Evolutionary conservation across 345 rosid genomes (phyloP).

Genomic region (Salix viminalis): DNA sequence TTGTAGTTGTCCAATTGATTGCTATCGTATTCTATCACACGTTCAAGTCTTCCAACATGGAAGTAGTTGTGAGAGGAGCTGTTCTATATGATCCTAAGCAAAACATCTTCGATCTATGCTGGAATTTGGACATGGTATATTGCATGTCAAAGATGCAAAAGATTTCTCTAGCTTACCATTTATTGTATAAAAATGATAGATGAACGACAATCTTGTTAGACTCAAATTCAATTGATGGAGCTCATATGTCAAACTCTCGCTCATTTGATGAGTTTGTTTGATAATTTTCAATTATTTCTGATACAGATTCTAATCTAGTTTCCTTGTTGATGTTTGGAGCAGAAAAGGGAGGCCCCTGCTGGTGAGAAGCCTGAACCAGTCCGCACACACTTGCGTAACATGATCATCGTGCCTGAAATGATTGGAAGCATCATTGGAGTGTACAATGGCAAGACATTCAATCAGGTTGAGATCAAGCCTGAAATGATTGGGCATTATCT

Average conservation of each 20-base stretch:
- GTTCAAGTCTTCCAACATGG: neutral
- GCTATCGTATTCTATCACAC: neutral
- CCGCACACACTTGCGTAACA: conserved; percentile 79
- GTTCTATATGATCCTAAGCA: neutral
- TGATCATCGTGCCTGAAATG: conserved; percentile 97
- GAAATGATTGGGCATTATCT: conserved; percentile 63
- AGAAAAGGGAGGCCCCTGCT: conserved; percentile 94
- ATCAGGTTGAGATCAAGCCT: conserved; percentile 93
- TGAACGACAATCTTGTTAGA: neutral
- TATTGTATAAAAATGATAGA: no score
- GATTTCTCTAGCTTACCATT: no score
- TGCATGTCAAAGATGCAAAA: neutral
- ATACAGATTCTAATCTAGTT: neutral
- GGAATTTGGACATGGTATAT: neutral
- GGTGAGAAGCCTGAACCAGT: conserved; percentile 98
- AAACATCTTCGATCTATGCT: neutral
- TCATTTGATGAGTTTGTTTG: neutral
- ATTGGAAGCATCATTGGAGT: conserved; percentile 91
- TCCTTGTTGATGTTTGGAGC: conserved; percentile 10
- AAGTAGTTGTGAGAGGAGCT: neutral
- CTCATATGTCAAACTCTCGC: neutral
- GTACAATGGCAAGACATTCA: conserved; percentile 92
- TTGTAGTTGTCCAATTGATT: neutral
- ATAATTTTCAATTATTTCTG: neutral
- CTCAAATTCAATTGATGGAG: neutral